Conservation (phyloP, 306 rosid genomes). For the Hippophae rhamnoides region DNA sequence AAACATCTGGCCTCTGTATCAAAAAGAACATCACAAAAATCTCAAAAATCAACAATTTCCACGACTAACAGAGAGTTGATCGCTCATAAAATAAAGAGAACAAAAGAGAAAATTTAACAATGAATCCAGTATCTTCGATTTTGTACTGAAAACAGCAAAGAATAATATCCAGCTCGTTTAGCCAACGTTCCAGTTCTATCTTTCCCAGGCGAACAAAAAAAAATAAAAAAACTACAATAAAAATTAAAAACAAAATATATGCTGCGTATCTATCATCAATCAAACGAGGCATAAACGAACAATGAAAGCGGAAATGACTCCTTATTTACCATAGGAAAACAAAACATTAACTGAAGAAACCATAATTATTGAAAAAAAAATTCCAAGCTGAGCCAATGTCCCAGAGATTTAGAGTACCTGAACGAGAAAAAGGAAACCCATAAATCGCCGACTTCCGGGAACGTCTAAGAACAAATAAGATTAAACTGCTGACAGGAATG, state of each 20-base stretch:
- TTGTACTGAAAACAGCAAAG: neutral
- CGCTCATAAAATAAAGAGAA: too few species aligned
- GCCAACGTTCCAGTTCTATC: neutral
- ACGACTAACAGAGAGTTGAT: neutral
- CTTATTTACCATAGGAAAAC: neutral
- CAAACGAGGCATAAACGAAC: neutral
- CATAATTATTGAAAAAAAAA: conserved; percentile 6
- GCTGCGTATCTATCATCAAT: neutral
- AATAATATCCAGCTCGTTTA: neutral
- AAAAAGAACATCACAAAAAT: neutral
- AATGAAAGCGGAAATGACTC: neutral
- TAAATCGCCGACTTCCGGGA: neutral
- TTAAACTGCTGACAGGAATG: conserved; percentile 12
- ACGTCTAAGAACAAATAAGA: neutral
- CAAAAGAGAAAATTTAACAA: too few species aligned
- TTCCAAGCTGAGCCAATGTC: conserved; percentile 21
- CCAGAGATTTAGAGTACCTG: conserved; percentile 12
- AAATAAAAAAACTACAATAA: neutral
- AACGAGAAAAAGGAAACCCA: neutral
- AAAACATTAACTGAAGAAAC: neutral
- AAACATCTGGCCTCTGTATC: conserved; percentile 17
- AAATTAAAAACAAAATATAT: neutral
- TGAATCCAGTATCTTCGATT: too few species aligned
- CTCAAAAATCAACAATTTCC: neutral
- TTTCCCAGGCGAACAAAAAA: neutral